A percentile compares a stretch with the other conserved stretches of the same genome.
Evolutionary conservation across 2,329 filamentous ascomycete genomes (phyloP).

Genomic region (Diaporthe vaccinii): DNA sequence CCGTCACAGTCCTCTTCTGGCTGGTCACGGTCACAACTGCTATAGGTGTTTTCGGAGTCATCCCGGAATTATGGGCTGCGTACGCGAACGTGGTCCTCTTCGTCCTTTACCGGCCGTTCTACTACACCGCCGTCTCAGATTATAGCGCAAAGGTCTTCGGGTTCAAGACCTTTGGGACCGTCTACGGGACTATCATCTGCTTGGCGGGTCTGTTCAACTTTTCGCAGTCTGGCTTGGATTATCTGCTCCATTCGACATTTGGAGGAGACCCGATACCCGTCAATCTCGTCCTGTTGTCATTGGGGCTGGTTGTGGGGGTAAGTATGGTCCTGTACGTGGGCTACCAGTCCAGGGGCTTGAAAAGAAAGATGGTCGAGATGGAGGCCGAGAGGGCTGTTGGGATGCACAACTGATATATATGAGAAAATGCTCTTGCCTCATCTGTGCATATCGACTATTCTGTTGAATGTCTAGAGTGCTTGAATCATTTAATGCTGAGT

Average conservation of each 20-base stretch:
- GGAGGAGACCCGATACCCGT: slow-evolving; percentile 81
- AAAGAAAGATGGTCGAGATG: slow-evolving; percentile 49
- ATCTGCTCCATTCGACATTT: slow-evolving; percentile 81
- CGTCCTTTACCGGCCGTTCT: slow-evolving; percentile 87
- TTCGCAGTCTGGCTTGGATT: slow-evolving; percentile 83
- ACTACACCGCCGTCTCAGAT: slow-evolving; percentile 92
- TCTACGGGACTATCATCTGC: slow-evolving; percentile 94
- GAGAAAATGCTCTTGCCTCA: neutral
- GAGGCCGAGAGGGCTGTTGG: slow-evolving; percentile 50
- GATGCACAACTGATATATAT: slow-evolving; percentile 4
- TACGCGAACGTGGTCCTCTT: slow-evolving; percentile 85
- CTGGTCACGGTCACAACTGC: slow-evolving; percentile 79
- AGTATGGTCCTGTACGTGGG: slow-evolving; percentile 77
- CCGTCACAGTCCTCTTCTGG: slow-evolving; percentile 76
- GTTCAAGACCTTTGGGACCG: slow-evolving; percentile 90
- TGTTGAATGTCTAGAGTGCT: neutral
- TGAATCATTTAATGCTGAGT: neutral
- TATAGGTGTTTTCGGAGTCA: slow-evolving; percentile 82
- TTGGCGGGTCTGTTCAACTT: slow-evolving; percentile 88
- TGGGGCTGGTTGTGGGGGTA: slow-evolving; percentile 75
- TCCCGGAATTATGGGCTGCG: slow-evolving; percentile 77
- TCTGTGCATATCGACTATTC: neutral
- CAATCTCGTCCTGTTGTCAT: slow-evolving; percentile 75
- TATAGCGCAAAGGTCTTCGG: slow-evolving; percentile 94
- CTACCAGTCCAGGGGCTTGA: slow-evolving; percentile 54